Conservation (phyloP, 1,284 basidiomycete species). For the Entoloma clypeatum region DNA sequence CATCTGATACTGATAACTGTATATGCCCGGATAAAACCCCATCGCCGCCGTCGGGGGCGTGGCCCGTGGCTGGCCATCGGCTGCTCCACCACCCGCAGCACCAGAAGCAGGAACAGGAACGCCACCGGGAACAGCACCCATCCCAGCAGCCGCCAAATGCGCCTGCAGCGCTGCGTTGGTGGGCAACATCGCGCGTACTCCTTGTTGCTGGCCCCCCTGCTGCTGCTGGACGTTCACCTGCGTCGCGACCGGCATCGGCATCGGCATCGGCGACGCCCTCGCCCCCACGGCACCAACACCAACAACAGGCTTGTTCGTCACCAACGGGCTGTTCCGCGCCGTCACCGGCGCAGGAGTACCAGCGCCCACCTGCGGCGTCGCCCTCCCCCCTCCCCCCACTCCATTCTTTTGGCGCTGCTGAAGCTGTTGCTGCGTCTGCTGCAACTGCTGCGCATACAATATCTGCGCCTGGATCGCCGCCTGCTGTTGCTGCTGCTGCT, state of each 20-base stretch:
- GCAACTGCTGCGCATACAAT: slow-evolving; percentile 11
- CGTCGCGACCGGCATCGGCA: slow-evolving; percentile 23
- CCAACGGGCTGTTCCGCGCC: slow-evolving; percentile 23
- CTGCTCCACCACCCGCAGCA: no score
- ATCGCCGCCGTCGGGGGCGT: slow-evolving; percentile 12
- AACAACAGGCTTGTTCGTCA: slow-evolving; percentile 18
- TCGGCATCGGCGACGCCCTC: slow-evolving; percentile 19
- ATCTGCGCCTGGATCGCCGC: no score
- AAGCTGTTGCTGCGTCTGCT: slow-evolving; percentile 13
- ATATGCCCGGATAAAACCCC: slow-evolving; percentile 9
- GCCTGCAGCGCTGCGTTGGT: no score
- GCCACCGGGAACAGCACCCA: no score
- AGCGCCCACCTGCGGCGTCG: slow-evolving; percentile 18
- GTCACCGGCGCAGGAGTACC: slow-evolving; percentile 10
- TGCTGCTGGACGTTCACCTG: slow-evolving; percentile 23
- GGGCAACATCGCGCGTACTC: no score
- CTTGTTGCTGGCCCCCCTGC: slow-evolving; percentile 14
- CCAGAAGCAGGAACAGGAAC: no score
- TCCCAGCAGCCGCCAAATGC: no score
- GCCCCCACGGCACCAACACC: no score
- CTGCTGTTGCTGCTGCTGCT: slow-evolving; percentile 13
- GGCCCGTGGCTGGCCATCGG: slow-evolving; percentile 9
- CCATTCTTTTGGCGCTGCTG: slow-evolving; percentile 13
- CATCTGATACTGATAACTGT: slow-evolving; percentile 21
- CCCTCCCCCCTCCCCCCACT: slow-evolving; percentile 18